Evolutionary conservation across 768 basidiomycete genomes (phyloP).

Genomic region (Leccinum subgranulosum): DNA sequence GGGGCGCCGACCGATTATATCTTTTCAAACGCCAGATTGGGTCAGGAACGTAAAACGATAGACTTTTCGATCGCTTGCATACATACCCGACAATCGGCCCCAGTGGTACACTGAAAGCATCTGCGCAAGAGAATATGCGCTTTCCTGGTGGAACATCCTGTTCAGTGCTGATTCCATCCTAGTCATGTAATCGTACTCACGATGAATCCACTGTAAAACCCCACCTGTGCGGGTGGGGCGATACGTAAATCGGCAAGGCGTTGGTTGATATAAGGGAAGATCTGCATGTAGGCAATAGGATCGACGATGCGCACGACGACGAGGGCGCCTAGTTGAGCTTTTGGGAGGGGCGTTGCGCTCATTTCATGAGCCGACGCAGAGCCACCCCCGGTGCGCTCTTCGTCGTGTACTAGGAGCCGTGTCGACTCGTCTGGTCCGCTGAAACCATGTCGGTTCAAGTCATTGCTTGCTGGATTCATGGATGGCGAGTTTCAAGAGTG

Average conservation of each 20-base stretch:
- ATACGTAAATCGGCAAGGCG: slow-evolving; percentile 1
- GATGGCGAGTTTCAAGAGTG: not conserved
- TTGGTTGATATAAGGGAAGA: slow-evolving; percentile 10
- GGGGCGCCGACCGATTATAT: slow-evolving; percentile 2
- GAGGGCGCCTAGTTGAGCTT: slow-evolving; percentile 1
- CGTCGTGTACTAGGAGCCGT: slow-evolving; percentile 1
- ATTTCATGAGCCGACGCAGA: not conserved
- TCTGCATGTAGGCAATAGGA: slow-evolving; percentile 2
- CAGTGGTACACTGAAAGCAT: slow-evolving; percentile 7
- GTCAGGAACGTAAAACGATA: not conserved
- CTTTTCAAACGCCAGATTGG: not conserved
- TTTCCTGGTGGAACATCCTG: not conserved
- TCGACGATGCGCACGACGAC: not conserved
- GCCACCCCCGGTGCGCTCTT: not conserved
- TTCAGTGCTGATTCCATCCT: not conserved
- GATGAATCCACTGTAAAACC: slow-evolving; percentile 7
- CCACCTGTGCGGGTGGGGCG: slow-evolving; percentile 4
- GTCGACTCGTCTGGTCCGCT: not conserved
- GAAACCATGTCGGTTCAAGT: not conserved
- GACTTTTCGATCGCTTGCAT: not conserved
- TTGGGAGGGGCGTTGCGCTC: not conserved
- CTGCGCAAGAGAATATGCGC: slow-evolving; percentile 1
- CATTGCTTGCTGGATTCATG: not conserved
- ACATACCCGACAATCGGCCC: slow-evolving; percentile 8
- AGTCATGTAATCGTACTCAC: not conserved